Evolutionary conservation across 306 rosid species (phyloP).

Genomic region (Castanea mollissima): DNA sequence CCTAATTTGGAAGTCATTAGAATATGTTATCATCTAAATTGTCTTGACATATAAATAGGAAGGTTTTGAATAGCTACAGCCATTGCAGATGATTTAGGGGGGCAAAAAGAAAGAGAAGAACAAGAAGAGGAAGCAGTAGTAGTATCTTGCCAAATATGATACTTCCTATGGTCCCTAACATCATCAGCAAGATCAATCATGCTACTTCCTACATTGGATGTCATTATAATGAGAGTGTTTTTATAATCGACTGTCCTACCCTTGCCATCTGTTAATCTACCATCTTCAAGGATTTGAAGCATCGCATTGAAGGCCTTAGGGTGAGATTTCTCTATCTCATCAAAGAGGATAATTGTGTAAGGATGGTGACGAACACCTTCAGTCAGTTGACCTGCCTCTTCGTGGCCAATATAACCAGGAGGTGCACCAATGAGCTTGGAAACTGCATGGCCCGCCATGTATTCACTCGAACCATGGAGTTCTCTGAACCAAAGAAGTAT

Average conservation of each 20-base stretch:
- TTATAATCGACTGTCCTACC: conserved; percentile 96
- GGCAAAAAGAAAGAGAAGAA: no score
- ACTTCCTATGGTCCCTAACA: conserved; percentile 72
- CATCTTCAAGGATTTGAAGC: conserved; percentile 96
- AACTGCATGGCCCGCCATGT: conserved; percentile 92
- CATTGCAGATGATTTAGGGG: no score
- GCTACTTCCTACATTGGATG: conserved; percentile 92
- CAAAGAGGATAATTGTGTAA: conserved; percentile 87
- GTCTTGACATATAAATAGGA: no score
- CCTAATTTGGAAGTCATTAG: no score
- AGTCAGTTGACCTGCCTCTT: conserved; percentile 92
- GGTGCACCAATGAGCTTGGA: conserved; percentile 94
- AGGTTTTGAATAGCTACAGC: no score
- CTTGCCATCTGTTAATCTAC: conserved; percentile 89
- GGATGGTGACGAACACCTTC: conserved; percentile 95
- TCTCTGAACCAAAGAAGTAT: conserved; percentile 91
- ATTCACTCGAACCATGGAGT: conserved; percentile 96
- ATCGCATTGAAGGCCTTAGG: conserved; percentile 94
- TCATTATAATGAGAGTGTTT: conserved; percentile 92
- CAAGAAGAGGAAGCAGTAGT: no score
- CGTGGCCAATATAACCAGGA: conserved; percentile 93
- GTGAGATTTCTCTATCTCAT: conserved; percentile 96
- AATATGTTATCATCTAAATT: no score
- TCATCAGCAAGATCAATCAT: conserved; percentile 85
- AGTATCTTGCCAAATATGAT: no score